Percentiles rank a stretch among this genome's conserved stretches.
Evolutionary conservation across 2,329 filamentous ascomycete genomes (phyloP).

Genomic region (Aspergillus texensis): DNA sequence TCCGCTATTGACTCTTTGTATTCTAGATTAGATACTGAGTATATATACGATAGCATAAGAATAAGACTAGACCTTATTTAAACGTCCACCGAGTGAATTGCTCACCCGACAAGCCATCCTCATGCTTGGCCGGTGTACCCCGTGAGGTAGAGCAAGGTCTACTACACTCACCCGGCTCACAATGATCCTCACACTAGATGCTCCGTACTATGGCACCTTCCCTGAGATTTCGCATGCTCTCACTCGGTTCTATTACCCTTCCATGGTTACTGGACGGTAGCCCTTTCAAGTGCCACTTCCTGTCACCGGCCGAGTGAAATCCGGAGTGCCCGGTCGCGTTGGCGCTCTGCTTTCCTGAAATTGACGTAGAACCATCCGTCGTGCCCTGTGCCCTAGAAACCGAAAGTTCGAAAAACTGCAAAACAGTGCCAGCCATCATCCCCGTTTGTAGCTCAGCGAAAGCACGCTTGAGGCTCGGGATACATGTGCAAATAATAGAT

Average conservation of each 20-base stretch:
- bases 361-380: not conserved
- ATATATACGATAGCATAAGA: too few species aligned
- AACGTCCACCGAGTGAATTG: not conserved
- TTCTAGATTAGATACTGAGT: too few species aligned
- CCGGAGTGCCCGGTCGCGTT: not conserved
- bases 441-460: constrained; percentile 9
- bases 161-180: not conserved
- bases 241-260: not conserved
- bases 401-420: constrained; percentile 2
- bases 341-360: not conserved
- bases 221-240: not conserved
- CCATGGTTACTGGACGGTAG: not conserved
- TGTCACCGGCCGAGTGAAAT: not conserved
- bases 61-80: not conserved
- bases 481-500: constrained; percentile 3
- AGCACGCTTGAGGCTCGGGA: constrained; percentile 1
- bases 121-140: not conserved
- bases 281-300: not conserved
- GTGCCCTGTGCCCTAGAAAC: not conserved
- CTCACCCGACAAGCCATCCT: not conserved
- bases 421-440: constrained; percentile 8
- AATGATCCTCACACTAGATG: not conserved
- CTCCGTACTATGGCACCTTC: not conserved
- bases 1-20: too few species aligned
- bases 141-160: not conserved